A percentile compares a stretch with the other conserved stretches of the same genome.
These are phyloP conservation scores for Cyberlindnera saturnus DNA, from an alignment of 805 yeast genomes.

Conservation along the genomic window DNA sequence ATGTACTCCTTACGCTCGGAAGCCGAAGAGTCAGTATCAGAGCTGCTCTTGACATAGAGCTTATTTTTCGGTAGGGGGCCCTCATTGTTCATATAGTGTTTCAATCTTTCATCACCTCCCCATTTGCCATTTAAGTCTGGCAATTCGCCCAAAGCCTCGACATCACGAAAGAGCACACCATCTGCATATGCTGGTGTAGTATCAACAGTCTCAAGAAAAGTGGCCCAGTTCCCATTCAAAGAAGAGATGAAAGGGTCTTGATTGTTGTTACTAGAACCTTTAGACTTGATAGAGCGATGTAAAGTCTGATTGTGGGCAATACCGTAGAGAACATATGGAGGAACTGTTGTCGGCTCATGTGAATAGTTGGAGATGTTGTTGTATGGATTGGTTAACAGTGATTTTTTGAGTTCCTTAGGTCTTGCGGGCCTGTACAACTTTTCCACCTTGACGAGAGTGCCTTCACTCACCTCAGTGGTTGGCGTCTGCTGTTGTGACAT, in stretches of 20 bases:
- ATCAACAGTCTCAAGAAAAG: conserved; percentile 41
- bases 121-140: conserved; percentile 48
- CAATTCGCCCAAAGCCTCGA: conserved; percentile 23
- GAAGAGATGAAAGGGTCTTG: conserved; percentile 31
- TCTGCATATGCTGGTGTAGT: conserved; percentile 33
- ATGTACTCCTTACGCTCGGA: conserved; percentile 22
- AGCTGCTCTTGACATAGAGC: not conserved
- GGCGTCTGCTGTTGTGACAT: no score
- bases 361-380: conserved; percentile 27
- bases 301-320: conserved; percentile 23
- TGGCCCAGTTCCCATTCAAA: conserved; percentile 43
- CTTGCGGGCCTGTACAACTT: not conserved
- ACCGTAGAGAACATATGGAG: conserved; percentile 61
- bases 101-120: conserved; percentile 67
- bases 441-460: no score
- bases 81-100: conserved; percentile 40
- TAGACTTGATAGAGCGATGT: not conserved
- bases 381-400: conserved; percentile 9
- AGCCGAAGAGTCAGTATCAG: not conserved
- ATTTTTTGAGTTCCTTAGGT: not conserved
- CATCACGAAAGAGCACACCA: conserved; percentile 18
- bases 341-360: conserved; percentile 40
- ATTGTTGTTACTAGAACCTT: not conserved
- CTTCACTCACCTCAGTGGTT: no score
- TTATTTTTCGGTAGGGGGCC: conserved; percentile 6